phyloP scores from a whole-genome alignment of 805 yeast genomes.

The Metschnikowia picachoensis region DNA sequence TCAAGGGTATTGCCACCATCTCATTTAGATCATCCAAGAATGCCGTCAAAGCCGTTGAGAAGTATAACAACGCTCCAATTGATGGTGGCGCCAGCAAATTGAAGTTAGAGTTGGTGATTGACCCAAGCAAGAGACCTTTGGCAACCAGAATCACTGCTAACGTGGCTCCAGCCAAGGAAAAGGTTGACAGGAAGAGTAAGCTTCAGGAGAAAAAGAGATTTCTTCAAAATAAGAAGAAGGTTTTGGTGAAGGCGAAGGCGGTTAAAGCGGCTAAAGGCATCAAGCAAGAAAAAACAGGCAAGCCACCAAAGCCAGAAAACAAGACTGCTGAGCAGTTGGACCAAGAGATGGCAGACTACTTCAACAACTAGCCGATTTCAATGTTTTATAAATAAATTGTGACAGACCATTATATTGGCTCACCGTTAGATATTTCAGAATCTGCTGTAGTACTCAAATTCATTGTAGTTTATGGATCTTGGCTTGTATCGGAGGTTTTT shows the following conservation, averaged over 20 bases:
- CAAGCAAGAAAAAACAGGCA: conserved; percentile 32
- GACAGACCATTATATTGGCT: too few species aligned
- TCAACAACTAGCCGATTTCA: conserved; percentile 39
- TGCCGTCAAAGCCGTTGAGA: conserved; percentile 76
- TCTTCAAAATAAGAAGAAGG: conserved; percentile 32
- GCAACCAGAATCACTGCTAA: conserved; percentile 67
- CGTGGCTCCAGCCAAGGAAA: conserved; percentile 19
- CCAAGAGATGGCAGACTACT: conserved; percentile 97
- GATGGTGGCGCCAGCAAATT: conserved; percentile 80
- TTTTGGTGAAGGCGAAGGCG: conserved; percentile 26
- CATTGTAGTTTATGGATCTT: too few species aligned
- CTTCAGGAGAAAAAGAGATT: conserved; percentile 24
- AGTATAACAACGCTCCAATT: conserved; percentile 89
- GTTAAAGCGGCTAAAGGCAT: conserved; percentile 21
- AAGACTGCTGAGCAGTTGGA: conserved; percentile 92
- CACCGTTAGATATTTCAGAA: too few species aligned
- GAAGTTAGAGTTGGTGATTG: conserved; percentile 77
- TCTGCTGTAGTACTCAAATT: too few species aligned
- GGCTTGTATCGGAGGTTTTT: too few species aligned
- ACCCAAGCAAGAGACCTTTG: conserved; percentile 74
- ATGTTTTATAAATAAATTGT: neutral
- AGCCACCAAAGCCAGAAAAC: conserved; percentile 41
- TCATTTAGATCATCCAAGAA: conserved; percentile 63
- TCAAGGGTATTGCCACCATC: conserved; percentile 89
- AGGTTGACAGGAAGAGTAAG: conserved; percentile 25